A percentile compares a stretch with the other conserved stretches of the same genome.
Evolutionary conservation across 495 filamentous ascomycete genomes (phyloP).

Genomic region (Cudoniella acicularis): DNA sequence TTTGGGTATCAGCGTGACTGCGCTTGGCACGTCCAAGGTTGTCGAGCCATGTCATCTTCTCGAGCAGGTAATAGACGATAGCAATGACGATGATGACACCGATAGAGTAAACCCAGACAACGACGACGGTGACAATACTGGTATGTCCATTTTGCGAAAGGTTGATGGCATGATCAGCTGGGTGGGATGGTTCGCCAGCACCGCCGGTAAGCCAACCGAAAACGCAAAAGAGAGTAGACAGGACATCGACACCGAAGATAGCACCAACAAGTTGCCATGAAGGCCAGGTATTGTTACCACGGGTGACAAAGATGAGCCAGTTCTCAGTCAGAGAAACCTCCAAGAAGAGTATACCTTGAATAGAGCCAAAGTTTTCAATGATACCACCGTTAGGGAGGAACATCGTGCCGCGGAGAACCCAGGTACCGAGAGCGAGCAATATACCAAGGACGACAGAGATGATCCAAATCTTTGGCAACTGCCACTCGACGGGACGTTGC

Average conservation of each 20-base stretch:
- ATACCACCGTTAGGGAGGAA: conserved; percentile 67
- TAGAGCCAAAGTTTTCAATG: conserved; percentile 67
- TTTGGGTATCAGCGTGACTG: conserved; percentile 65
- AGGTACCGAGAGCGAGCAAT: conserved; percentile 62
- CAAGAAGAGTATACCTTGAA: conserved; percentile 71
- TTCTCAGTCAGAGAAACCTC: conserved; percentile 73
- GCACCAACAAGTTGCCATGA: conserved; percentile 70
- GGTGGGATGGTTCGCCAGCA: conserved; percentile 37
- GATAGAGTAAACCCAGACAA: conserved; percentile 76
- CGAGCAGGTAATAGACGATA: conserved; percentile 73
- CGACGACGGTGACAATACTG: conserved; percentile 72
- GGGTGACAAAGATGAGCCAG: conserved; percentile 78
- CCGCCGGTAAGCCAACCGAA: conserved; percentile 64
- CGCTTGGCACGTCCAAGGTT: conserved; percentile 79
- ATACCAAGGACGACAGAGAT: conserved; percentile 66
- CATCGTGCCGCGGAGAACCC: conserved; percentile 64
- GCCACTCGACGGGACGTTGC: conserved; percentile 69
- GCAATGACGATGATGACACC: conserved; percentile 75
- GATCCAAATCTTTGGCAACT: conserved; percentile 75
- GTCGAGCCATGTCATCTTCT: conserved; percentile 62
- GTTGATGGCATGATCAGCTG: conserved; percentile 34
- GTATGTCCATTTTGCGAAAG: conserved; percentile 59
- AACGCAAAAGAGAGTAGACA: conserved; percentile 68
- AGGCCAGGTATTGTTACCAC: conserved; percentile 66
- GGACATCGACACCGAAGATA: conserved; percentile 66